Base-by-base conservation (phyloP, 163 green algal genomes). In the Scenedesmus sp. region DNA sequence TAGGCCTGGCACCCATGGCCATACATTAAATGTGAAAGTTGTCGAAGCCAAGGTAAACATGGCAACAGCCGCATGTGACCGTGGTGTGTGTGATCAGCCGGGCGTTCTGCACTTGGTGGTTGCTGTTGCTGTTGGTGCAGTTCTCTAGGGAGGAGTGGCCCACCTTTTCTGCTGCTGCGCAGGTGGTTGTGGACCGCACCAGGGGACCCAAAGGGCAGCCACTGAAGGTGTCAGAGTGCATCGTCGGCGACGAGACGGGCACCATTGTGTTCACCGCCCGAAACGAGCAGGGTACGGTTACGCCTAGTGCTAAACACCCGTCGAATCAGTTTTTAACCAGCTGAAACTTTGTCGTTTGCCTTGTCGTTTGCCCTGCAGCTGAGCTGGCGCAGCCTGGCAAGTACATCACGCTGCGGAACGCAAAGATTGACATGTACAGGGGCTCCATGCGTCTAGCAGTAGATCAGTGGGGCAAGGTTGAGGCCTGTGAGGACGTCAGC, bases 361-460 rank as follows among this genome's bases (percentile, higher is more conserved):
- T n/a, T n/a, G n/a, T n/a, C n/a, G n/a, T n/a, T n/a, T n/a, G n/a
- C 30, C 44, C 6, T 85, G 92, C 96, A 99, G 97, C 97, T 44
- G 97, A 99, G 42, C 80, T 97, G 20, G 90, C 95, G 2, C 86
- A 94, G 61, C 78, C 92, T 24, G 97, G 96, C 40, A 91, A 91
- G 0, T 97, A 94, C 56, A 33, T 99, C 5, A 95, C 90, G 0
- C 91, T 99, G 51, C 92, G 90, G 40, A 97, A 97, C 88, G 97
- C 97, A 24, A 98, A 98, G 88, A 94, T 99, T 20, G 97, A 99
- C 70, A 98, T 99, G 95, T 98, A 95, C 82, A 94, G 94, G 18
- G 96, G 96, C 22, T 97, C 94, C 42, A 98, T 99, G 97, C 94
- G 97, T 12, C 92, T 99, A 59, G 82, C 83, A 49, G 89, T 92